A percentile compares a stretch with the other conserved stretches of the same genome.
phyloP scores from a whole-genome alignment of 306 rosid species.

The Inga laurina region DNA sequence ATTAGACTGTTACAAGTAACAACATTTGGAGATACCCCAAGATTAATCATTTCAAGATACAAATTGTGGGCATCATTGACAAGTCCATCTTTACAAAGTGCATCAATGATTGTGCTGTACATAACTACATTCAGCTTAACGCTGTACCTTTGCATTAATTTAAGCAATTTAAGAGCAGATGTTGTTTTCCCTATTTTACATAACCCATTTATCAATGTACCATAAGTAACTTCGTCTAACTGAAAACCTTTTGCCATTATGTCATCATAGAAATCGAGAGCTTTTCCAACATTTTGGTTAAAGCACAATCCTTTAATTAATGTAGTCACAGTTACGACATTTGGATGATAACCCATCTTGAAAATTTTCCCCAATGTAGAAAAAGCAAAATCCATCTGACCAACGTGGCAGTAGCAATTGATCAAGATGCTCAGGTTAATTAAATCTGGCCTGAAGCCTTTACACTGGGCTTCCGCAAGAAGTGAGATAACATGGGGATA shows the following conservation, averaged over 20 bases:
- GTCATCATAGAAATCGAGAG: neutral
- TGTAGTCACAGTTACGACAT: neutral
- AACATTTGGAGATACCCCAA: neutral
- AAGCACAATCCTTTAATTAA: neutral
- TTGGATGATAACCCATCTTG: neutral
- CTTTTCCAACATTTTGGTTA: neutral
- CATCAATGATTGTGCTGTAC: neutral
- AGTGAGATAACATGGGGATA: neutral
- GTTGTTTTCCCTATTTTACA: neutral
- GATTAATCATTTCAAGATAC: neutral
- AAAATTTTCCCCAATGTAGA: neutral
- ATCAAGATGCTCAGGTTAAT: neutral
- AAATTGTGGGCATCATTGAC: neutral
- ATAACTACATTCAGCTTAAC: neutral
- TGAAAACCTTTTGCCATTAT: neutral
- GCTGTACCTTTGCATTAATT: neutral
- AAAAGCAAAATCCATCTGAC: neutral
- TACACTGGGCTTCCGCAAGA: neutral
- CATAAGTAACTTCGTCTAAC: neutral
- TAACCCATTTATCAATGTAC: neutral
- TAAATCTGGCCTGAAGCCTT: neutral
- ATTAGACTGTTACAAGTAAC: neutral
- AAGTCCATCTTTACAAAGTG: neutral
- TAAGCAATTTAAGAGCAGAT: neutral
- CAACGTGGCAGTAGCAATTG: neutral